phyloP scores from a whole-genome alignment of 2,329 filamentous ascomycete species.

The Ploettnerulaceae sp. region DNA sequence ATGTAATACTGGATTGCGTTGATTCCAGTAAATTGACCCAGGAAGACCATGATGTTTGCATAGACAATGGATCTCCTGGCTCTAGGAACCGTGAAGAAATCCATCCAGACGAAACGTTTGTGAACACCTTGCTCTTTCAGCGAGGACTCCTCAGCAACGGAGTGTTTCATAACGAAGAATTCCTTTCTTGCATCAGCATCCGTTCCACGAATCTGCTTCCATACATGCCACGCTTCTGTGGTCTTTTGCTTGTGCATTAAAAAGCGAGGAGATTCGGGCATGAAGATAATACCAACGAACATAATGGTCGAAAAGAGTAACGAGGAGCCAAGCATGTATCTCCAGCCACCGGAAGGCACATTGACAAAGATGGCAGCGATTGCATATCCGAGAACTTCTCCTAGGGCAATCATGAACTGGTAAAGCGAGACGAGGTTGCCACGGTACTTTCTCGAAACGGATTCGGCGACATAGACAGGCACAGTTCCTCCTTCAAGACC shows the following conservation, averaged over 20 bases:
- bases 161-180: slow-evolving; percentile 67
- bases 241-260: slow-evolving; percentile 62
- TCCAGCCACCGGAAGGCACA: slow-evolving; percentile 62
- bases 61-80: slow-evolving; percentile 62
- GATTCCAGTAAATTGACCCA: slow-evolving; percentile 67
- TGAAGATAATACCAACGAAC: slow-evolving; percentile 61
- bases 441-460: slow-evolving; percentile 60
- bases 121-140: slow-evolving; percentile 46
- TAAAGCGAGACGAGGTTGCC: slow-evolving; percentile 71
- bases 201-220: slow-evolving; percentile 66
- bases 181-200: slow-evolving; percentile 57
- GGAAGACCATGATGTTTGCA: slow-evolving; percentile 64
- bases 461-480: slow-evolving; percentile 70
- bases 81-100: slow-evolving; percentile 66
- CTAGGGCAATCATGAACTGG: slow-evolving; percentile 71
- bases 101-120: slow-evolving; percentile 62
- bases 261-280: slow-evolving; percentile 65
- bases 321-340: slow-evolving; percentile 68
- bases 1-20: slow-evolving; percentile 72
- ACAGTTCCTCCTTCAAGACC: slow-evolving; percentile 71
- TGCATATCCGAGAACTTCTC: slow-evolving; percentile 68
- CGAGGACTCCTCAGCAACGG: slow-evolving; percentile 52
- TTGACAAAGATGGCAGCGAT: slow-evolving; percentile 67
- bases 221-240: slow-evolving; percentile 60
- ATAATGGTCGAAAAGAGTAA: slow-evolving; percentile 64